A percentile compares a stretch with the other conserved stretches of the same genome.
phyloP scores from a whole-genome alignment of 768 basidiomycete genomes.

The Psilocybe azurescens region DNA sequence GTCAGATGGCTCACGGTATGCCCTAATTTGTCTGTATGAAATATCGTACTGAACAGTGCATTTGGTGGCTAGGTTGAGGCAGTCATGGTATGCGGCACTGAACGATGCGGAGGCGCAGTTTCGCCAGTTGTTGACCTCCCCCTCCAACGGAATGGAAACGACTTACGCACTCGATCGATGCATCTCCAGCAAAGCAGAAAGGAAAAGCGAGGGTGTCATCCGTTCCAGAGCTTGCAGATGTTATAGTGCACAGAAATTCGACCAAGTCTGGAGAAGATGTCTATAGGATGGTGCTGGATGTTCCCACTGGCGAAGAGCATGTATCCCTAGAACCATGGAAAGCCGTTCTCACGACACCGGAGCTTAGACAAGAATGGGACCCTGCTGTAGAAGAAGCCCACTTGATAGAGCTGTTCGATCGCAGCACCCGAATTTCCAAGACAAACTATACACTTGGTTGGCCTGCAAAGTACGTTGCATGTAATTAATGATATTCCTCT shows the following conservation, averaged over 20 bases:
- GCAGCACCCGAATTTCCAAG: constrained; percentile 82
- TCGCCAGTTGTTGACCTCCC: constrained; percentile 74
- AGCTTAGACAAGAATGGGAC: constrained; percentile 91
- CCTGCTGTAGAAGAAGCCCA: constrained; percentile 88
- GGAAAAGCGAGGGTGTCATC: constrained; percentile 60
- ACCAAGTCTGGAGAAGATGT: constrained; percentile 76
- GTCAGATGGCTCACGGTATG: constrained; percentile 40
- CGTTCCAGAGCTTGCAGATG: constrained; percentile 69
- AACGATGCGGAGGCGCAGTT: constrained; percentile 78
- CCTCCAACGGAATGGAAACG: constrained; percentile 85
- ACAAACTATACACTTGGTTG: constrained; percentile 94
- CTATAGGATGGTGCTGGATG: constrained; percentile 83
- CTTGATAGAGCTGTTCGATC: constrained; percentile 86
- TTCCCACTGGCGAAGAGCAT: constrained; percentile 66
- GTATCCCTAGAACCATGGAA: constrained; percentile 80
- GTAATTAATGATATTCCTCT: constrained; percentile 1
- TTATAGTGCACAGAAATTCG: constrained; percentile 77
- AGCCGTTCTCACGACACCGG: constrained; percentile 82
- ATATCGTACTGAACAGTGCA: background rate
- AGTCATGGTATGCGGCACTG: constrained; percentile 83
- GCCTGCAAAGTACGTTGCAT: constrained; percentile 86
- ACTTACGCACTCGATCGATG: constrained; percentile 51
- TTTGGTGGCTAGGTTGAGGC: constrained; percentile 61
- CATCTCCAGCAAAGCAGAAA: constrained; percentile 51
- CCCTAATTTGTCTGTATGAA: background rate